Evolutionary conservation across 305 asterid genomes (phyloP).

Genomic region (Solanum hybrid): DNA sequence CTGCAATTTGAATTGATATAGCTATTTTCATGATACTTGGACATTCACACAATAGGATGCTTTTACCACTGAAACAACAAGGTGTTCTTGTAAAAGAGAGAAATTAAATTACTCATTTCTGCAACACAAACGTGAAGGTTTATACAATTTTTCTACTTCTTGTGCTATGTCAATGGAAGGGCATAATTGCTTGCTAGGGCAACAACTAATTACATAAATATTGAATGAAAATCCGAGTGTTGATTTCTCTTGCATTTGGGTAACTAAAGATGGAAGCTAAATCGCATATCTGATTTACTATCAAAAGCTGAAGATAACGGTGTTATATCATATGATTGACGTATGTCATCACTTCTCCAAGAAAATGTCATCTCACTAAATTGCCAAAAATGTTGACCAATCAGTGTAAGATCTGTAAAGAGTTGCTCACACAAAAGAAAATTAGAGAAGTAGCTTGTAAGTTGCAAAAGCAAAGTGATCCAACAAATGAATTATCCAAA

Average conservation of each 20-base stretch:
- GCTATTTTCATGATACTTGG: neutral
- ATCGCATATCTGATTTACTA: neutral
- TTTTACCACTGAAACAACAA: neutral
- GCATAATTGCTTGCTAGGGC: neutral
- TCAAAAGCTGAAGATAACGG: constrained; percentile 1
- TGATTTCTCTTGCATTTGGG: neutral
- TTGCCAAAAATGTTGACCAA: neutral
- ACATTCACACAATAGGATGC: neutral
- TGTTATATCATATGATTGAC: neutral
- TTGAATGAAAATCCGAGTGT: neutral
- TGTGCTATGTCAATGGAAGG: neutral
- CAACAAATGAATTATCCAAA: neutral
- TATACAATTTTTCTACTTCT: neutral
- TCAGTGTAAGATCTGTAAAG: neutral
- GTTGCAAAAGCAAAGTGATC: neutral
- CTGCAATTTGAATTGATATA: neutral
- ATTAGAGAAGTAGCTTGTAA: neutral
- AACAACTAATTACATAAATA: neutral
- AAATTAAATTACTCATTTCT: neutral
- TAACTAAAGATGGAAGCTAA: neutral
- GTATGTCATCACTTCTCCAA: constrained; percentile 3
- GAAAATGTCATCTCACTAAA: constrained; percentile 4
- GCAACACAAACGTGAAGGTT: neutral
- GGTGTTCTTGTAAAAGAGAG: neutral
- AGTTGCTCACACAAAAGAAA: neutral